Percentiles rank a stretch among this genome's conserved stretches.
phyloP scores from a whole-genome alignment of 495 filamentous ascomycete genomes.

The Viridothelium virens region DNA sequence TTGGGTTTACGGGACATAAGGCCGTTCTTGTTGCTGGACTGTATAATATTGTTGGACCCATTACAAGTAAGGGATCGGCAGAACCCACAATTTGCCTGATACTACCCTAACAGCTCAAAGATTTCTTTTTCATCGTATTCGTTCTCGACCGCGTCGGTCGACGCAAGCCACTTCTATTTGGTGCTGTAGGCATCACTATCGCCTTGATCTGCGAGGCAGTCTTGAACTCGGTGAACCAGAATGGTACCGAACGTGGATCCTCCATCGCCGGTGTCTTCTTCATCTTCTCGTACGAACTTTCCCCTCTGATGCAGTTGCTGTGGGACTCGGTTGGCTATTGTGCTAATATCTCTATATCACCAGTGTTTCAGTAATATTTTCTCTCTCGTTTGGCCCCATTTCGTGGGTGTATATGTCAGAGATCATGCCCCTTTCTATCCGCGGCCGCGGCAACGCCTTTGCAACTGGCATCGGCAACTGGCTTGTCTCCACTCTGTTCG shows the following conservation, averaged over 20 bases:
- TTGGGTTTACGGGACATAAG: conserved; percentile 47
- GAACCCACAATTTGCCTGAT: no score
- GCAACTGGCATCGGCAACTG: conserved; percentile 45
- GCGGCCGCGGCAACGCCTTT: conserved; percentile 43
- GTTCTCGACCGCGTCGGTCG: conserved; percentile 12
- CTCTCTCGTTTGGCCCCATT: conserved; percentile 41
- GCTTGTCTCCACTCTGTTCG: conserved; percentile 44
- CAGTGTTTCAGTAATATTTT: conserved; percentile 42
- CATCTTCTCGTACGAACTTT: conserved; percentile 31
- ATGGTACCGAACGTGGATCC: conserved; percentile 33
- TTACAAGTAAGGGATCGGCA: conserved; percentile 33
- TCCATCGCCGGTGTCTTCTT: conserved; percentile 45
- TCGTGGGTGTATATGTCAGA: conserved; percentile 47
- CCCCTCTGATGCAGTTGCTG: background rate
- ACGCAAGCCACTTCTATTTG: conserved; percentile 17
- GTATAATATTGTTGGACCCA: conserved; percentile 53
- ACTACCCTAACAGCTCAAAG: background rate
- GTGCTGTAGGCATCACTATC: conserved; percentile 37
- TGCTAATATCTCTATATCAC: background rate
- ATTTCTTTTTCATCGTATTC: conserved; percentile 38
- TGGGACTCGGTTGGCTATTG: background rate
- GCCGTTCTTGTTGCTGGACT: conserved; percentile 50
- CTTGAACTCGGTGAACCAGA: conserved; percentile 37
- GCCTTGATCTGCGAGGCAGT: conserved; percentile 41
- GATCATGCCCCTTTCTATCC: conserved; percentile 47